phyloP scores from a whole-genome alignment of 129 eudicot genomes.

The Pulicaria dysenterica region DNA sequence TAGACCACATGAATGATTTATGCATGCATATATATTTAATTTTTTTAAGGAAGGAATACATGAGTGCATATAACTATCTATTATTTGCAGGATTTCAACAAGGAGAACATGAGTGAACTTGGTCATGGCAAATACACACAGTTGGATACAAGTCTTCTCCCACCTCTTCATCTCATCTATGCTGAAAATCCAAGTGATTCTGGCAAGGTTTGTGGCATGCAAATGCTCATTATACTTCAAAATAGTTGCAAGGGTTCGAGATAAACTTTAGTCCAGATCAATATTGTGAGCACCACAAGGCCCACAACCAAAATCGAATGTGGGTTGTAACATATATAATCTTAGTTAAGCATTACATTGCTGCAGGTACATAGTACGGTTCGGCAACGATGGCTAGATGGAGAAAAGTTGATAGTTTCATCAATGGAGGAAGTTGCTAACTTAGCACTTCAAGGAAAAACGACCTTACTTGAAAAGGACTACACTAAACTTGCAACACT shows the following conservation, averaged over 20 bases:
- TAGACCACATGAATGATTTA: slow-evolving; percentile 25
- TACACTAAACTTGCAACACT: slow-evolving; percentile 66
- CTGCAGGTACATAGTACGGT: slow-evolving; percentile 90
- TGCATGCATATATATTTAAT: neutral
- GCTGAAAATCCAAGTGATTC: slow-evolving; percentile 99
- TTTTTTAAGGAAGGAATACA: neutral
- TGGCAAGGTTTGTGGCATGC: slow-evolving; percentile 69
- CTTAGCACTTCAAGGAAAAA: slow-evolving; percentile 69
- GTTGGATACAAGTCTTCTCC: slow-evolving; percentile 75
- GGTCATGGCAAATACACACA: slow-evolving; percentile 81
- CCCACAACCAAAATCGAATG: no score
- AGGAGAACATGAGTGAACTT: slow-evolving; percentile 60
- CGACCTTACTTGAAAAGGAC: slow-evolving; percentile 65
- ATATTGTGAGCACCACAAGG: no score
- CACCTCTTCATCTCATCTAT: slow-evolving; percentile 86
- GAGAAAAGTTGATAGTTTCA: slow-evolving; percentile 77
- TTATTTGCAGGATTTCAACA: slow-evolving; percentile 67
- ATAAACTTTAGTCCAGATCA: no score
- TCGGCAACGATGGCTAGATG: slow-evolving; percentile 86
- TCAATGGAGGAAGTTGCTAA: slow-evolving; percentile 81
- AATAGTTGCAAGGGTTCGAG: neutral
- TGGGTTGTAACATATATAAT: no score
- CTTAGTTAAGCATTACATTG: neutral
- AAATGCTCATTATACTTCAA: neutral
- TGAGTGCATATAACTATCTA: neutral